Evolutionary conservation across 163 green algal species (phyloP).

Genomic region (Scenedesmus sp.): DNA sequence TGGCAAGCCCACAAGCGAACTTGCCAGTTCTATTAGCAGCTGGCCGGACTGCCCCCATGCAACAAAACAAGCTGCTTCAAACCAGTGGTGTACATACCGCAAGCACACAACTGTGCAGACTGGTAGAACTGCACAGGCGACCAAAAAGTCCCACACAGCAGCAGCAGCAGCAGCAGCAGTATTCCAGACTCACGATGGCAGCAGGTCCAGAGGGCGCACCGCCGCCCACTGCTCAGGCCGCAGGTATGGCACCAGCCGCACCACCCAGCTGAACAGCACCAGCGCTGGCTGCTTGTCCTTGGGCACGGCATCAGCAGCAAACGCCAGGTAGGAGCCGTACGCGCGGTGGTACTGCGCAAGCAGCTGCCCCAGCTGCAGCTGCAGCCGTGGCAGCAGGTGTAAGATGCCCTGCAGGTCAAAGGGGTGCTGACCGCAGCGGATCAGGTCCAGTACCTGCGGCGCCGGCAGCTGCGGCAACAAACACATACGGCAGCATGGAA

Average conservation of each 20-base stretch:
- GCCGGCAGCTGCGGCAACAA: conserved; percentile 24
- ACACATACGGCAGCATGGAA: too few species aligned
- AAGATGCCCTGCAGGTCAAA: conserved; percentile 72
- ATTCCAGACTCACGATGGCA: conserved; percentile 57
- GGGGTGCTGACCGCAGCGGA: conserved; percentile 71
- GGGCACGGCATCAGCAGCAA: conserved; percentile 44
- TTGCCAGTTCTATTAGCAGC: too few species aligned
- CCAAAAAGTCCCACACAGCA: neutral
- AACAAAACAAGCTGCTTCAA: too few species aligned
- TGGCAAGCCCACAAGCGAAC: too few species aligned
- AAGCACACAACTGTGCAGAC: too few species aligned
- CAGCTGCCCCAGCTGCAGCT: conserved; percentile 34
- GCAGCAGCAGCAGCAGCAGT: neutral
- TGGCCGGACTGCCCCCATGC: too few species aligned
- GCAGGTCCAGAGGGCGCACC: conserved; percentile 58
- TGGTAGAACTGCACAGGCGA: neutral
- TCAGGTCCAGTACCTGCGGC: conserved; percentile 64
- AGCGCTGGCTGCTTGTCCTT: conserved; percentile 59
- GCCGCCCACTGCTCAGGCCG: conserved; percentile 72
- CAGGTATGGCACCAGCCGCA: conserved; percentile 78
- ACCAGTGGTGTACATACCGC: too few species aligned
- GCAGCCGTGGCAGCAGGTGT: conserved; percentile 50
- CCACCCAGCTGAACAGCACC: conserved; percentile 59
- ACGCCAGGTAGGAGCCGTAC: conserved; percentile 57
- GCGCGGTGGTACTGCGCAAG: conserved; percentile 57